phyloP scores from a whole-genome alignment of 1,284 basidiomycete genomes.

The Trametes polyzona region DNA sequence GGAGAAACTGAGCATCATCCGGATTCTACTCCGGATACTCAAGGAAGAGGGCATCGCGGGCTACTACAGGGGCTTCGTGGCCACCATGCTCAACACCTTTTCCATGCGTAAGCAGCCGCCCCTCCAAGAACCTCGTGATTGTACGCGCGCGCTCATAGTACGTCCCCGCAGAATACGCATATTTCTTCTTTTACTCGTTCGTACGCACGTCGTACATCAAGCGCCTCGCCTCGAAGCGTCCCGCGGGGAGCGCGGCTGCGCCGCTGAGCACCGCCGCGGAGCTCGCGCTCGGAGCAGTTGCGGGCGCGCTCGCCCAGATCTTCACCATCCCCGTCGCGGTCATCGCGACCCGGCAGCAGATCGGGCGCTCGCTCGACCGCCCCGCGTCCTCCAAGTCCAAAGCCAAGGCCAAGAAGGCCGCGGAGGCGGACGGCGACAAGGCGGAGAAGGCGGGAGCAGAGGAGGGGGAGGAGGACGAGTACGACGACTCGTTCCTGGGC shows the following conservation, averaged over 20 bases:
- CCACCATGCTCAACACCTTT: conserved; percentile 99
- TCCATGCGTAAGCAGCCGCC: conserved; percentile 78
- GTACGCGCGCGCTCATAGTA: not conserved
- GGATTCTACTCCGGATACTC: conserved; percentile 72
- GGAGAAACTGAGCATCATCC: conserved; percentile 63
- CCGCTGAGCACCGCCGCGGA: conserved; percentile 81
- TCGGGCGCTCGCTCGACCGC: conserved; percentile 52
- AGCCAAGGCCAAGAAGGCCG: conserved; percentile 8
- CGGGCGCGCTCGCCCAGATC: conserved; percentile 94
- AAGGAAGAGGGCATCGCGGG: conserved; percentile 81
- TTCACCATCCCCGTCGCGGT: conserved; percentile 99
- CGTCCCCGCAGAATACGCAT: conserved; percentile 83
- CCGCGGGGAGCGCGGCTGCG: conserved; percentile 58
- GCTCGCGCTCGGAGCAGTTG: conserved; percentile 87
- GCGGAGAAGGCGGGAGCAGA: conserved; percentile 16
- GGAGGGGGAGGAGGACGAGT: conserved; percentile 32
- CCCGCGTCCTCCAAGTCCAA: conserved; percentile 14
- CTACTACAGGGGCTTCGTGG: conserved; percentile 92
- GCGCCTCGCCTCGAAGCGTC: conserved; percentile 60
- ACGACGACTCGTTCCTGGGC: conserved; percentile 73
- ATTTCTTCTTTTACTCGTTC: conserved; percentile 99
- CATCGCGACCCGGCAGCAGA: conserved; percentile 97
- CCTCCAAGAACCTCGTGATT: not conserved
- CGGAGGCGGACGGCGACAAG: conserved; percentile 19
- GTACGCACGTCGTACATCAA: conserved; percentile 84